Evolutionary conservation across 208 protist genomes (phyloP).

Genomic region (Wallacemonas collosoma): DNA sequence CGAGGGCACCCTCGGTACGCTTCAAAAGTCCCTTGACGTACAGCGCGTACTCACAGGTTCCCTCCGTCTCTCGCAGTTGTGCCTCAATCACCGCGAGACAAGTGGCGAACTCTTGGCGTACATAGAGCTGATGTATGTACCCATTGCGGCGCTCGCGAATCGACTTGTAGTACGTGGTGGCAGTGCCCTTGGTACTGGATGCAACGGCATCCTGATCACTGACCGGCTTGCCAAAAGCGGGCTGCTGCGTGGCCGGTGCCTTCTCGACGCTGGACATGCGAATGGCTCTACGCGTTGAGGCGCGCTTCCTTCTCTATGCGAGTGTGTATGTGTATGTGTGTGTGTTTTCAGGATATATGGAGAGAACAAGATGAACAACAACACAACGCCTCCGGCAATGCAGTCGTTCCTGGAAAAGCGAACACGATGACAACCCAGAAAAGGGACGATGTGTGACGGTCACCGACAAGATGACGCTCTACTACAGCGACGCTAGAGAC

Average conservation of each 20-base stretch:
- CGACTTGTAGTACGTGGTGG: slow-evolving; percentile 25
- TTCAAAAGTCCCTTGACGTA: slow-evolving; percentile 94
- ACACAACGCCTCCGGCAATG: no score
- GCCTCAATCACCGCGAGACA: slow-evolving; percentile 90
- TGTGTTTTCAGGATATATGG: not conserved
- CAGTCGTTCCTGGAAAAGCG: no score
- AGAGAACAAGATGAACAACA: no score
- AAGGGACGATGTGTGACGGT: no score
- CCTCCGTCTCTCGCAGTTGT: slow-evolving; percentile 77
- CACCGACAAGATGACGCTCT: no score
- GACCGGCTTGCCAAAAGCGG: not conserved
- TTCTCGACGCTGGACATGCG: not conserved
- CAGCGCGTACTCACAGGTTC: slow-evolving; percentile 89
- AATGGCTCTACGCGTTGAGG: not conserved
- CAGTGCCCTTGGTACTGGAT: not conserved
- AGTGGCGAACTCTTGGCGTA: slow-evolving; percentile 87
- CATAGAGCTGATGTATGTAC: slow-evolving; percentile 93
- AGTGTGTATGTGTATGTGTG: not conserved
- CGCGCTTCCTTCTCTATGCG: no score
- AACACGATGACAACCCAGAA: no score
- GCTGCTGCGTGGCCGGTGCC: not conserved
- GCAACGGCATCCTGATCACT: not conserved
- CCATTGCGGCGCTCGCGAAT: slow-evolving; percentile 92
- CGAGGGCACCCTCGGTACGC: slow-evolving; percentile 90
- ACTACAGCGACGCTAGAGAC: no score